Conservation (phyloP, 306 rosid species). For the Alnus glutinosa region DNA sequence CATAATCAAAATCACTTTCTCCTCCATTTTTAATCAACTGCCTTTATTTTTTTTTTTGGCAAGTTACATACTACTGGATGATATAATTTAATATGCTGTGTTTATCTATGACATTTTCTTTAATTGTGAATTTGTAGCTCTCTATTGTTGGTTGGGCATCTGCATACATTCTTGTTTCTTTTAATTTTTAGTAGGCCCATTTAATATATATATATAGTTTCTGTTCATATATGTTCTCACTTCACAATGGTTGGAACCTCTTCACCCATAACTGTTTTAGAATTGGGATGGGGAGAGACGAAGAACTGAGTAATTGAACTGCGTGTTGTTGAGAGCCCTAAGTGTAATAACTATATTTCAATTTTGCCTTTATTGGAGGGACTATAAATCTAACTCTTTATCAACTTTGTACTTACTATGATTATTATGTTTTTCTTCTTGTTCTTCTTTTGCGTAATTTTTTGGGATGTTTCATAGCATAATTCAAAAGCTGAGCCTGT, state of each 20-base stretch:
- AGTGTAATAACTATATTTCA: background rate
- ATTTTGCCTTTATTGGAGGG: background rate
- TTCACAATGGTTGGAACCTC: background rate
- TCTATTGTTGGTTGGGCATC: background rate
- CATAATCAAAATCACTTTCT: background rate
- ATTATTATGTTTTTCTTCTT: slow-evolving; percentile 1
- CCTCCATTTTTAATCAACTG: background rate
- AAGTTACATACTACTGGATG: background rate
- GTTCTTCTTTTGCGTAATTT: slow-evolving; percentile 13
- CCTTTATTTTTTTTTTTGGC: background rate
- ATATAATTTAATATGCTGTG: background rate
- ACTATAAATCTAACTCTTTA: background rate
- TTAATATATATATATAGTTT: background rate
- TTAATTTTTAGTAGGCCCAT: background rate
- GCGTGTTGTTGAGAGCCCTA: background rate
- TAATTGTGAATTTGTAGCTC: background rate
- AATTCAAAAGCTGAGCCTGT: slow-evolving; percentile 64
- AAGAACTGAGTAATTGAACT: background rate
- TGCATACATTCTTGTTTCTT: background rate
- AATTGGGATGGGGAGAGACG: background rate
- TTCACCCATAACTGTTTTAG: background rate
- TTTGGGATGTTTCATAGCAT: slow-evolving; percentile 50
- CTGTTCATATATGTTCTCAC: background rate
- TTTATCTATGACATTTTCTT: background rate
- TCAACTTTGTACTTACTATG: background rate